Percentiles rank a stretch among this genome's conserved stretches.
Conservation (phyloP, 169 alveolate genomes). For the Theileria orientalis region DNA sequence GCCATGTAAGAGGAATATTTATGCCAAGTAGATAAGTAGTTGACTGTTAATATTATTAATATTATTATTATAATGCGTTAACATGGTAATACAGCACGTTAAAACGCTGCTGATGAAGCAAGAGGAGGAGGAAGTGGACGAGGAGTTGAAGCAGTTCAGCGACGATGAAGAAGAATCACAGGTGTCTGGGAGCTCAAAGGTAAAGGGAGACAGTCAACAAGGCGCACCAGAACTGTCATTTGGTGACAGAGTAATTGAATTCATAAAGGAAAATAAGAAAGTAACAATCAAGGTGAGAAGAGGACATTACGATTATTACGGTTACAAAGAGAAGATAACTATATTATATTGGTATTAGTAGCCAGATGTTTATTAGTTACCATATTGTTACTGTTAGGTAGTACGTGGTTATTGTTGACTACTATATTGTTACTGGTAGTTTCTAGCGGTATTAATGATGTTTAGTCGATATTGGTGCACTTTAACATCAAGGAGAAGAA, state of each 20-base stretch:
- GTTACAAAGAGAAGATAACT: too few species aligned
- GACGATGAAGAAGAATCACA: constrained; percentile 53
- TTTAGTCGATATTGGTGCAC: constrained; percentile 47
- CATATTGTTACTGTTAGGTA: too few species aligned
- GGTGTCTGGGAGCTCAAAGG: constrained; percentile 43
- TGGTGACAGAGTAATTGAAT: constrained; percentile 35
- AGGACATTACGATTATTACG: background rate
- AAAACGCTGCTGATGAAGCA: constrained; percentile 54
- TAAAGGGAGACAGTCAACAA: constrained; percentile 24
- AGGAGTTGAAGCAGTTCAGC: constrained; percentile 54
- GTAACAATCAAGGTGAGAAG: constrained; percentile 55
- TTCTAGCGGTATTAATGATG: background rate
- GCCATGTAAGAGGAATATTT: constrained; percentile 32
- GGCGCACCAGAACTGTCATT: constrained; percentile 16
- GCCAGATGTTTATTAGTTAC: too few species aligned
- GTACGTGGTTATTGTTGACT: too few species aligned
- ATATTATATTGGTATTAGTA: too few species aligned
- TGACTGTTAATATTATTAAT: too few species aligned
- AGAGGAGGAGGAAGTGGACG: constrained; percentile 59
- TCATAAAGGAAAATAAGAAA: constrained; percentile 36
- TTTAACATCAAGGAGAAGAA: constrained; percentile 61
- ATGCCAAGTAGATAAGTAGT: background rate
- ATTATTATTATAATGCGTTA: background rate
- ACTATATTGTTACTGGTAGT: too few species aligned
- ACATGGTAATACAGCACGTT: constrained; percentile 18